phyloP scores from a whole-genome alignment of 2,329 filamentous ascomycete species.

The Endoconidiophora laricicola region DNA sequence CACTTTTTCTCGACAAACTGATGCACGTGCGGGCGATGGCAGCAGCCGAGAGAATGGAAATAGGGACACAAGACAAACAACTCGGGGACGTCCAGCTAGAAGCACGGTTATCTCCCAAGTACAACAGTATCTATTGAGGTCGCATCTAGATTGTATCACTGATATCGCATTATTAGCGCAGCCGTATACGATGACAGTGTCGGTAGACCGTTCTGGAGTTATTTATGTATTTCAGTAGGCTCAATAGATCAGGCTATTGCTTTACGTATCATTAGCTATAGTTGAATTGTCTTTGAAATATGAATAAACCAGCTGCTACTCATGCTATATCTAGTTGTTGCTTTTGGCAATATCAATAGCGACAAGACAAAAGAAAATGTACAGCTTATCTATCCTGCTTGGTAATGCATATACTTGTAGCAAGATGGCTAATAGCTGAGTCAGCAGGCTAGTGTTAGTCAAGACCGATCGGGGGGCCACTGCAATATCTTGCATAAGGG shows the following conservation, averaged over 20 bases:
- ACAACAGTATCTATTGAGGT: constrained; percentile 71
- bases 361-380: too few species aligned
- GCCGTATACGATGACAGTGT: constrained; percentile 86
- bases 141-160: constrained; percentile 73
- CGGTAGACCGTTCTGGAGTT: constrained; percentile 73
- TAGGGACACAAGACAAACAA: too few species aligned
- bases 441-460: background rate
- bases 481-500: background rate
- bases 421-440: background rate
- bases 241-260: too few species aligned
- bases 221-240: constrained; percentile 59
- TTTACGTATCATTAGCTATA: too few species aligned
- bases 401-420: background rate
- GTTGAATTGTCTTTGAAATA: too few species aligned
- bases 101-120: constrained; percentile 75
- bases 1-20: too few species aligned
- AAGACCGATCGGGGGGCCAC: background rate
- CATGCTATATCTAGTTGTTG: too few species aligned
- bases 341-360: too few species aligned
- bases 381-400: too few species aligned
- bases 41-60: too few species aligned
- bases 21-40: too few species aligned
- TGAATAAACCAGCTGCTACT: too few species aligned
- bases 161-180: constrained; percentile 79
- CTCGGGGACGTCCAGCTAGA: constrained; percentile 28